Base-by-base conservation (phyloP, 1,139 yeast genomes). In the Eremothecium gossypii region DNA sequence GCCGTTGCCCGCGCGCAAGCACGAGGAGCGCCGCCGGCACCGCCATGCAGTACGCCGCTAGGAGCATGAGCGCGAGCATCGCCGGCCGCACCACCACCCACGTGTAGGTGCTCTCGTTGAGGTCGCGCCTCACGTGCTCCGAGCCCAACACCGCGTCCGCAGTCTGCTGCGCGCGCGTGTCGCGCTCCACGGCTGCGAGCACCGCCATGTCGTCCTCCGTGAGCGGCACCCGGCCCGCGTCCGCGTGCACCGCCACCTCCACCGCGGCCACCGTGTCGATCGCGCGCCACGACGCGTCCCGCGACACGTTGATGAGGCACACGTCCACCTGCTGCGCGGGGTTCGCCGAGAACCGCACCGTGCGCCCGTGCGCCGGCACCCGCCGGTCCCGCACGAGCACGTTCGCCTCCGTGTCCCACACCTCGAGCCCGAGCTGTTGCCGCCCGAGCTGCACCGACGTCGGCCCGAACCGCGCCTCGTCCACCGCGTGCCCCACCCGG, bases 211-310 rank as follows among this genome's bases (percentile, higher is more conserved):
- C 40, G 13, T 33, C 29, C 10, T 40, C 41, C 10, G 45, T 40
- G 11, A 41, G 36, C 23, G 35, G 36, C 28, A 34, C 27, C 28
- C 27, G 9, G 29, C 34, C 29, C 26, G 37, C 38, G 9, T 35
- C 30, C 14, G 30, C 30, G n/a, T 33, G 11, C n/a, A 49, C 30
- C 20, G 45, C 32, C 6, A 51, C 17, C 9, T 50, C 39, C 26
- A 54, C 43, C n/a, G 33, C 39, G 40, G 51, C 51, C 28, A 41
- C 45, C 13, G 45, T 38, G 43, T 55, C 57, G 10, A 51, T 39
- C 11, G 55, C 48, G 32, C 40, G 45, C 60, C 60, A 55, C 7
- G 60, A 55, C 1, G 51, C 48, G 39, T 55, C 60, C 38, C 39
- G 52, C 8, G 53, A 53, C 26, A 49, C 34, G 36, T 54, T 54